phyloP scores from a whole-genome alignment of 2,329 filamentous ascomycete genomes.

The Penicillium italicum region DNA sequence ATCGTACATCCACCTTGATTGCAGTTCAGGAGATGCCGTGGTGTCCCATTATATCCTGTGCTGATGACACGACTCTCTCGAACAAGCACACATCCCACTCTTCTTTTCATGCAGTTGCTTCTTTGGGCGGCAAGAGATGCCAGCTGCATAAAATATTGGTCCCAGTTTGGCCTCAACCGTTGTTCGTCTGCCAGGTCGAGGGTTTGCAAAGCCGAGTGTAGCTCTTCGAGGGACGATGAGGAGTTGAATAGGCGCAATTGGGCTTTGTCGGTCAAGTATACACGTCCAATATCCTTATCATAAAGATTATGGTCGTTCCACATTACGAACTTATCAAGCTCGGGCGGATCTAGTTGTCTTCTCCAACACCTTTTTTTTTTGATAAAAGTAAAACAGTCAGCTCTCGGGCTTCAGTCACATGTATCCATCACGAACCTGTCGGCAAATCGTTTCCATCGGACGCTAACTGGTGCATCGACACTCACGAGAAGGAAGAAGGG shows the following conservation, averaged over 20 bases:
- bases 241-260: constrained; percentile 85
- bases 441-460: constrained; percentile 78
- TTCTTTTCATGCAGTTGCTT: constrained; percentile 96
- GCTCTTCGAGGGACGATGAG: constrained; percentile 64
- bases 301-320: constrained; percentile 74
- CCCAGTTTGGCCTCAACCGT: constrained; percentile 85
- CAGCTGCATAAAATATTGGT: constrained; percentile 97
- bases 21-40: constrained; percentile 82
- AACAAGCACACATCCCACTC: constrained; percentile 91
- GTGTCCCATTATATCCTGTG: constrained; percentile 98
- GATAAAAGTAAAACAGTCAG: neutral
- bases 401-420: neutral
- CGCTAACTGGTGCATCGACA: constrained; percentile 80
- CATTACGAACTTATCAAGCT: constrained; percentile 58
- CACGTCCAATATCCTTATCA: constrained; percentile 58
- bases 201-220: constrained; percentile 68
- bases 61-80: constrained; percentile 81
- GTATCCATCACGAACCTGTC: constrained; percentile 41
- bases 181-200: constrained; percentile 74
- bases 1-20: constrained; percentile 77
- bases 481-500: constrained; percentile 93
- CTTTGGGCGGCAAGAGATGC: constrained; percentile 84
- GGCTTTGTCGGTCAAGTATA: constrained; percentile 74
- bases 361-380: constrained; percentile 47
- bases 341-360: constrained; percentile 49